Evolutionary conservation across 73 alveolate genomes (phyloP), one percentile per base, ranked within the genome.

Genomic region (Paramecium pentaurelia): DNA sequence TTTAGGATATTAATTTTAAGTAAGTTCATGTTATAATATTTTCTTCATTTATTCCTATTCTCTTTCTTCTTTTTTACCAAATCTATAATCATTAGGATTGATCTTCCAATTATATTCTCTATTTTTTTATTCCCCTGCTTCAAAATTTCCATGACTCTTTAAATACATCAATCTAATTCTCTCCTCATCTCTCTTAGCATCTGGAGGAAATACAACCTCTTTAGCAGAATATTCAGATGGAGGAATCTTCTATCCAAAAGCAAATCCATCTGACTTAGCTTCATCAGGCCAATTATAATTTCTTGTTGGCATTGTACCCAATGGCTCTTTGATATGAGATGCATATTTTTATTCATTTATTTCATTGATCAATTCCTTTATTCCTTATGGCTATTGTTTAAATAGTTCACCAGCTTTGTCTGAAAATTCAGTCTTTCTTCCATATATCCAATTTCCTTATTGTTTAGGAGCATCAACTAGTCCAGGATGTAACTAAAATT

Each of bases 81-180:
- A 88, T 8, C 94, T 51, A 68, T 68, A 64, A 20, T 88, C 86
- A 28, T 64, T 47, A 18, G 71, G 71, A 42, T 88, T 45, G 22
- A 88, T 71, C 25, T 38, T 64, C 94, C 94, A 88, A 30, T 88
- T 88, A 70, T 88, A 88, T 27, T 51, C 77, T 88, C 94, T 88
- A 68, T 88, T 88, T 47, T 88, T 88, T 30, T 88, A 71, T 80
- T 88, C 94, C 1, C 94, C 94, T 8, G 94, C 94, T 32, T 88
- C 94, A 88, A 70, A 88, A 88, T 88, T 88, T 2, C 94, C 94
- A 68, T 88, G 94, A 40, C 90, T 70, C 30, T 80, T 75, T 38
- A 88, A 40, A 88, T 88, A 88, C 80, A 58, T 44, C 22, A 70
- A 32, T 44, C 86, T 75, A 37, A 32, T 40, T 28, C 60, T 54